Conservation (phyloP, 306 rosid genomes). For the Malus orientalis region DNA sequence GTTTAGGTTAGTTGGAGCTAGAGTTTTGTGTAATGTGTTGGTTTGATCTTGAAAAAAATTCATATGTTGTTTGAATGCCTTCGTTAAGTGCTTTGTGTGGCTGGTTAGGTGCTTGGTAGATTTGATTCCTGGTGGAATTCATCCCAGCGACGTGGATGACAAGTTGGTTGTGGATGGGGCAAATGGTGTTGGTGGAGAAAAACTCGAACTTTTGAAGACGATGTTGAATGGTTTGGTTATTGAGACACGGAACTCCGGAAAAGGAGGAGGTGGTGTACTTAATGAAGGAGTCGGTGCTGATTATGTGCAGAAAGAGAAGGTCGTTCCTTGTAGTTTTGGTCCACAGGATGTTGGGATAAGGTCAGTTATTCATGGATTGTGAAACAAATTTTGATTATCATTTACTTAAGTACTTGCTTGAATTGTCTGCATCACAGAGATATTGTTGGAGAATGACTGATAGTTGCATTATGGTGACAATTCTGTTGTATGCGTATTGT, state of each 20-base stretch:
- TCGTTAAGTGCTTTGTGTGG: constrained; percentile 21
- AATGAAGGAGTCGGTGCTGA: constrained; percentile 98
- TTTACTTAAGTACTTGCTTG: background rate
- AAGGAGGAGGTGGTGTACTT: constrained; percentile 74
- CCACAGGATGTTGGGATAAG: constrained; percentile 60
- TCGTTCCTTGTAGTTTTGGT: constrained; percentile 58
- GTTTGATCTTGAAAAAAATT: background rate
- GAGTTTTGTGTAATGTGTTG: background rate
- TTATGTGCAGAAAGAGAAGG: constrained; percentile 96
- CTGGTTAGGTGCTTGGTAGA: constrained; percentile 76
- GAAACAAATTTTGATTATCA: background rate
- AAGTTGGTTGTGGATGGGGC: constrained; percentile 82
- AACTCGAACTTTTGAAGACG: constrained; percentile 45
- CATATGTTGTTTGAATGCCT: background rate
- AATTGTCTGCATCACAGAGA: background rate
- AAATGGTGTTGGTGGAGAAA: constrained; percentile 87
- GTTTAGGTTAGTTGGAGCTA: constrained; percentile 48
- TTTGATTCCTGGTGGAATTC: constrained; percentile 48
- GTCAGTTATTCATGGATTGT: constrained; percentile 41
- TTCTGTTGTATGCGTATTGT: background rate
- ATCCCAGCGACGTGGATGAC: constrained; percentile 19
- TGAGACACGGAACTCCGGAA: constrained; percentile 69
- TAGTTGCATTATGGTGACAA: background rate
- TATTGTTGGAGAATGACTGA: background rate
- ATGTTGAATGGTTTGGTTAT: constrained; percentile 46